Base-by-base conservation (phyloP, 2,329 filamentous ascomycete species). In the Aspergillus glaucus region DNA sequence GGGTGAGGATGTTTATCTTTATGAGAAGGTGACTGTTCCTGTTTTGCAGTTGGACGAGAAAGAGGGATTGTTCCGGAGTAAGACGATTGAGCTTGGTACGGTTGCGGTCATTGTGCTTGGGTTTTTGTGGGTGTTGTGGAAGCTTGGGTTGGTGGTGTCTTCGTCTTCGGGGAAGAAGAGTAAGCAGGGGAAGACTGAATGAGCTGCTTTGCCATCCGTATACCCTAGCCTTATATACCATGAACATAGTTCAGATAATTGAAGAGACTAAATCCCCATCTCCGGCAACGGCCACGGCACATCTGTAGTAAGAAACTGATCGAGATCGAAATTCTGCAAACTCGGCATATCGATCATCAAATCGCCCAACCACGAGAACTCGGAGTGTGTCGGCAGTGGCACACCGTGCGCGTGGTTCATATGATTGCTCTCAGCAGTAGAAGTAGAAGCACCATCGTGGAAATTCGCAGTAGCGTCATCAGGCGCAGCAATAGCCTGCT, bases 41-140 rank as follows among this genome's bases (percentile, higher is more conserved):
- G 86, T 89, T 3, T 68, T 89, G 51, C 76, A 81, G 53, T 63
- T 81, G 37, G 70, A 74, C 24, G 72, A 74, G 15, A 70, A 64
- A 14, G 78, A 75, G 62, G 73, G 74, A 28, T 39, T 61, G 6
- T 62, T 63, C 48, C 51, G 55, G 17, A 54, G 59, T 17, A 58
- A 52, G 47, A 56, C 64, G 19, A 80, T 80, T 4, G 73, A 76
- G 54, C 43, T 67, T 4, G 75, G 82, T 3, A 90, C 86, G 0
- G 73, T 80, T 3, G 69, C 67, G 1, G 79, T 75, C 1, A 79
- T 90, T 10, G 52, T 76, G 2, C 56, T 84, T 36, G 87, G 87
- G 0, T 87, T 88, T 62, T 61, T 75, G n/a, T 90, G 85, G 83
- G 75, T 89, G 15, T 58, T 84, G 14, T 84, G 79, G 77, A 84